Conservation (phyloP, 306 rosid genomes). For the Canavalia ensiformis region DNA sequence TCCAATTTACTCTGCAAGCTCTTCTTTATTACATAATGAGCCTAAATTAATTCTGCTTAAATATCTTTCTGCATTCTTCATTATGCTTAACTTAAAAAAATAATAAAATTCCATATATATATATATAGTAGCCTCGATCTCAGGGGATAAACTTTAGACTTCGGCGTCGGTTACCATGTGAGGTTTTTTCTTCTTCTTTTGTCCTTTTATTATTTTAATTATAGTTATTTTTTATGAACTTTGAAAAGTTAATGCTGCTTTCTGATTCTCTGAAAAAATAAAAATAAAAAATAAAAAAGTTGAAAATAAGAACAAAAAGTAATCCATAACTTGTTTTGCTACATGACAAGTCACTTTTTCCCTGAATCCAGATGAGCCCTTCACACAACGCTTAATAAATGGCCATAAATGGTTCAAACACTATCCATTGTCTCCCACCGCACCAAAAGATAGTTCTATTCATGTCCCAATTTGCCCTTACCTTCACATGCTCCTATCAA, state of each 20-base stretch:
- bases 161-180: constrained; percentile 15
- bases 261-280: neutral
- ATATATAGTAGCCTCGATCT: neutral
- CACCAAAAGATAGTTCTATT: constrained; percentile 20
- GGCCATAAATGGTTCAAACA: constrained; percentile 35
- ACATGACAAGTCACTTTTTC: constrained; percentile 39
- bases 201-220: neutral
- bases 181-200: neutral
- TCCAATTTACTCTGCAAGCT: too few species aligned
- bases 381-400: neutral
- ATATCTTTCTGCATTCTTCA: too few species aligned
- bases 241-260: constrained; percentile 7
- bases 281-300: neutral
- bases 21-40: too few species aligned
- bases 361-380: neutral
- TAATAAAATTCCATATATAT: too few species aligned
- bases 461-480: neutral
- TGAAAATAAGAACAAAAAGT: constrained; percentile 43
- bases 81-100: too few species aligned
- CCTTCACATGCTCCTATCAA: constrained; percentile 40
- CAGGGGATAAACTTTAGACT: constrained; percentile 11
- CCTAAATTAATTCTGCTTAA: too few species aligned
- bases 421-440: constrained; percentile 34
- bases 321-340: constrained; percentile 33
- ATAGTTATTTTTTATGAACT: constrained; percentile 4